Evolutionary conservation across 805 yeast genomes (phyloP).

Genomic region (Candida maltosa): DNA sequence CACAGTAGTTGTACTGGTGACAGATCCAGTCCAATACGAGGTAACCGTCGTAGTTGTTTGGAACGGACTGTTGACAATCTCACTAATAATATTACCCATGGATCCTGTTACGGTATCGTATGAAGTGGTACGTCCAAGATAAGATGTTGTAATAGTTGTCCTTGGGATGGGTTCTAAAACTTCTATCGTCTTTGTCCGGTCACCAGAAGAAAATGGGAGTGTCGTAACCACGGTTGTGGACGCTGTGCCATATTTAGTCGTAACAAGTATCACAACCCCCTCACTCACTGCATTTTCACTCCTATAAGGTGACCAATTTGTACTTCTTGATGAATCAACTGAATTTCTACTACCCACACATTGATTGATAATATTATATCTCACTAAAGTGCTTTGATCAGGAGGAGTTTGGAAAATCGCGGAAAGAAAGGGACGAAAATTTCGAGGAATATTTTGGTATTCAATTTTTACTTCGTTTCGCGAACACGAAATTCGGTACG

Average conservation of each 20-base stretch:
- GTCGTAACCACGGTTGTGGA: conserved; percentile 17
- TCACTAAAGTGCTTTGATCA: no score
- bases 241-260: conserved; percentile 19
- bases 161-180: conserved; percentile 17
- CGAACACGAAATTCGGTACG: conserved; percentile 11
- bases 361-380: conserved; percentile 11
- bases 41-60: conserved; percentile 7
- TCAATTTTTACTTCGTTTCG: conserved; percentile 1
- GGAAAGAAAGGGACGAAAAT: conserved; percentile 17
- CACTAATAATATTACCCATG: conserved; percentile 13
- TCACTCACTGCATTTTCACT: conserved; percentile 9
- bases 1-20: conserved; percentile 10
- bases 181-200: conserved; percentile 18
- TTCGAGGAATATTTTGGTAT: conserved; percentile 21
- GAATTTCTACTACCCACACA: conserved; percentile 8
- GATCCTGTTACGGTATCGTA: conserved; percentile 13
- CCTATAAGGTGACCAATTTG: conserved; percentile 10
- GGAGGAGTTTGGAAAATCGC: no score
- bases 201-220: conserved; percentile 12
- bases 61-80: conserved; percentile 2
- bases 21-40: conserved; percentile 4
- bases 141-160: conserved; percentile 14
- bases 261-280: conserved; percentile 12
- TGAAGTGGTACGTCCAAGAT: conserved; percentile 9
- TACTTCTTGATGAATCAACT: conserved; percentile 11